A percentile compares a stretch with the other conserved stretches of the same genome.
These are phyloP conservation scores for Penicillium sp. DNA, from an alignment of 2,329 filamentous ascomycete species.

Conservation along the genomic window DNA sequence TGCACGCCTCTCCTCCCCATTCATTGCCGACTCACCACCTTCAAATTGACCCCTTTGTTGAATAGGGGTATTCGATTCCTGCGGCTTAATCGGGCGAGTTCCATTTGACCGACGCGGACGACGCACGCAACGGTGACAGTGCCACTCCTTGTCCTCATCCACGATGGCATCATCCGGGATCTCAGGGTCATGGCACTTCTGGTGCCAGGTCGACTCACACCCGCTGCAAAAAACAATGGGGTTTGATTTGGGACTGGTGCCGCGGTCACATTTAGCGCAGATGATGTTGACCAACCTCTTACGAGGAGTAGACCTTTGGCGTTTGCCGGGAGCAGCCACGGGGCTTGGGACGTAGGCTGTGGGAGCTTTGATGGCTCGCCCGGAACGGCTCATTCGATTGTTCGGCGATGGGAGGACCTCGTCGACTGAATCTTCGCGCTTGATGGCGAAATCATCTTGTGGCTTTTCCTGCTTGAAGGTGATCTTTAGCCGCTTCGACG, in stretches of 20 bases:
- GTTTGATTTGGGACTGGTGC: conserved; percentile 73
- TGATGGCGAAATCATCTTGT: background rate
- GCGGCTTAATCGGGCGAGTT: conserved; percentile 27
- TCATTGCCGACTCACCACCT: conserved; percentile 29
- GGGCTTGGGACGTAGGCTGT: conserved; percentile 22
- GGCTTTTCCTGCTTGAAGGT: conserved; percentile 14
- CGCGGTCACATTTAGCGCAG: conserved; percentile 74
- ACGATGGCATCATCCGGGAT: conserved; percentile 72
- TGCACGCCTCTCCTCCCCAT: conserved; percentile 57
- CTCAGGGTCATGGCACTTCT: conserved; percentile 76
- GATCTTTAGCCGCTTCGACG: conserved; percentile 3
- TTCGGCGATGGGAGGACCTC: background rate
- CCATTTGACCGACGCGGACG: conserved; percentile 49
- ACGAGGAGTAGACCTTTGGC: conserved; percentile 56
- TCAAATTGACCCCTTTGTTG: conserved; percentile 24
- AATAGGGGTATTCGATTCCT: background rate
- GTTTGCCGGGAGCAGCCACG: conserved; percentile 16
- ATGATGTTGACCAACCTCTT: conserved; percentile 53
- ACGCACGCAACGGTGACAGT: conserved; percentile 66
- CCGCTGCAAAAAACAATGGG: conserved; percentile 85
- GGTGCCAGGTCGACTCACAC: conserved; percentile 80
- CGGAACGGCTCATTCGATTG: conserved; percentile 14
- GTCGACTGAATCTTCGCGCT: background rate
- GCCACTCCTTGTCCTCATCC: conserved; percentile 71
- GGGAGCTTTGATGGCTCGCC: conserved; percentile 12